These are phyloP conservation scores for Durusdinium trenchii DNA, from an alignment of 73 alveolate genomes.

Conservation along the genomic window DNA sequence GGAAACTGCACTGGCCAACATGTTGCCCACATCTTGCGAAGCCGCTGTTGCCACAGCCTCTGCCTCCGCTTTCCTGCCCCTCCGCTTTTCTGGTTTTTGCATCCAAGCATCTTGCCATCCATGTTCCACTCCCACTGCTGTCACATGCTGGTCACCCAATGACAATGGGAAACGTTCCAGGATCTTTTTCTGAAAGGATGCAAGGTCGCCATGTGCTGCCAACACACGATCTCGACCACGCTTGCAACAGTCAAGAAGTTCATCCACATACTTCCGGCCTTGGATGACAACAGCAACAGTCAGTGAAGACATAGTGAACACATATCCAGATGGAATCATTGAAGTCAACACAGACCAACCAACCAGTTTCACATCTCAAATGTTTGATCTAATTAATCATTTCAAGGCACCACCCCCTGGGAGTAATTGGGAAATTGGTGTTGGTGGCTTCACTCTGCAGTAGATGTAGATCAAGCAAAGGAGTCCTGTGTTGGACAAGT, in stretches of 20 bases:
- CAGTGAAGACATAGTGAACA: background rate
- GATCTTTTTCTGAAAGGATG: background rate
- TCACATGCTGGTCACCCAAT: background rate
- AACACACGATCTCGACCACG: background rate
- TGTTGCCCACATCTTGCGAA: background rate
- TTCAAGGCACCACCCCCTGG: background rate
- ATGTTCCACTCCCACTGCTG: background rate
- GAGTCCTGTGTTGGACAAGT: background rate
- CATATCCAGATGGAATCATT: background rate
- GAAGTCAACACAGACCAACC: background rate
- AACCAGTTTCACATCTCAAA: too few species aligned
- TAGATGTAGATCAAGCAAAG: background rate
- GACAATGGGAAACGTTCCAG: background rate
- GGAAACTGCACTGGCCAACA: background rate
- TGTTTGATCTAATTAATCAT: background rate
- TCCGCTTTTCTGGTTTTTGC: background rate
- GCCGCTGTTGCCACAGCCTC: background rate
- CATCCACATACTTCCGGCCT: background rate
- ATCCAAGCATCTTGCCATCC: background rate
- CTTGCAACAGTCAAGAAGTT: background rate
- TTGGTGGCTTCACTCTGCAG: background rate
- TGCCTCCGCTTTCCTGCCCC: background rate
- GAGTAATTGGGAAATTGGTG: background rate
- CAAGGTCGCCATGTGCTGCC: background rate
- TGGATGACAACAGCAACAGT: background rate